Percentiles rank a stretch among this genome's conserved stretches.
Conservation (phyloP, 176 grass and related monocot species). For the Thinopyrum elongatum region DNA sequence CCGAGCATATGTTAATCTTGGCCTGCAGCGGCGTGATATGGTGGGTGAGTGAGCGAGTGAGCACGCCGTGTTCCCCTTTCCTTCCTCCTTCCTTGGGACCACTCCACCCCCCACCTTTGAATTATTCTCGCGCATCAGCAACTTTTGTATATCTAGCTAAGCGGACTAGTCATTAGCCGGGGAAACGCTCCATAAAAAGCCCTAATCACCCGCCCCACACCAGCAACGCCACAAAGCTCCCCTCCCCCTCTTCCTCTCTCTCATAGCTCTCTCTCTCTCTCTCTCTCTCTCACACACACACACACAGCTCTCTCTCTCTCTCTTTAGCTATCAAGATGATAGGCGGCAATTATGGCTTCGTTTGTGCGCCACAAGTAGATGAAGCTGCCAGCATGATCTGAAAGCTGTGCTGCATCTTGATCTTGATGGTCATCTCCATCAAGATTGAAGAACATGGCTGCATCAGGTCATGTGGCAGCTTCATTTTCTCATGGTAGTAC, state of each 20-base stretch:
- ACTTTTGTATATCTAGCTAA: background rate
- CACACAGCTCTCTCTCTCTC: background rate
- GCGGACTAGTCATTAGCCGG: background rate
- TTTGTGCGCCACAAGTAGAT: constrained; percentile 51
- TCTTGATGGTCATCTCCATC: background rate
- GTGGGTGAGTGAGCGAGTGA: background rate
- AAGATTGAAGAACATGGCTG: background rate
- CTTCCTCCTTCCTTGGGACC: constrained; percentile 19
- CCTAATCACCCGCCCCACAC: constrained; percentile 26
- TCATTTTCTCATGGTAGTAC: constrained; percentile 44
- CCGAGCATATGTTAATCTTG: background rate
- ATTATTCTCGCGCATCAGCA: constrained; percentile 31
- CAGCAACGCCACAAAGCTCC: constrained; percentile 13
- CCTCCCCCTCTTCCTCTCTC: background rate
- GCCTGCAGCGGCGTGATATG: background rate
- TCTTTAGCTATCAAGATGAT: background rate
- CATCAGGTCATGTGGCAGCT: constrained; percentile 35
- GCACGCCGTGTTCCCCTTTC: constrained; percentile 31
- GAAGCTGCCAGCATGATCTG: constrained; percentile 84
- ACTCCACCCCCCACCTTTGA: background rate
- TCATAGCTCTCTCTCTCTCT: background rate
- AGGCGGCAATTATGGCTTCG: background rate
- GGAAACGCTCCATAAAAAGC: constrained; percentile 35
- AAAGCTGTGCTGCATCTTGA: background rate
- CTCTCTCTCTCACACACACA: constrained; percentile 24